Conservation (phyloP, 2,329 filamentous ascomycete genomes). For the Stromatinia cepivora region DNA sequence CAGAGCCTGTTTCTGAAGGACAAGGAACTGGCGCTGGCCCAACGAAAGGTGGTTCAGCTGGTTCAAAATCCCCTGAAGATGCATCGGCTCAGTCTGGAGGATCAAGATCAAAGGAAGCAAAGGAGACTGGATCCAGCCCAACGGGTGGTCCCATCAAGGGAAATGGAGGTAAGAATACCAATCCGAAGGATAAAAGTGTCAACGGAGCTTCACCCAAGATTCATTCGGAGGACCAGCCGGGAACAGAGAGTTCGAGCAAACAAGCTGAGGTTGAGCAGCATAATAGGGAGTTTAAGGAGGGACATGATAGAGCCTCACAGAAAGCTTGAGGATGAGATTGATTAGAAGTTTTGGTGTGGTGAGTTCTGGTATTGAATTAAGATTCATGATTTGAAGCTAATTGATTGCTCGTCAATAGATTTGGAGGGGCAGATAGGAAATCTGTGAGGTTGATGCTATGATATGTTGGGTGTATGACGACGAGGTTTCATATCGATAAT, state of each 20-base stretch:
- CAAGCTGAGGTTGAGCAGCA: constrained; percentile 58
- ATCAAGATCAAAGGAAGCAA: constrained; percentile 45
- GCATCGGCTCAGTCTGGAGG: constrained; percentile 45
- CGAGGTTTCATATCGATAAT: background rate
- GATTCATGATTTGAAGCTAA: background rate
- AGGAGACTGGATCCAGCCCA: constrained; percentile 42
- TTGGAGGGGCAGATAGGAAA: background rate
- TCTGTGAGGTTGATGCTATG: background rate
- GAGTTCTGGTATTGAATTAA: background rate
- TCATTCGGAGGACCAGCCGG: constrained; percentile 30
- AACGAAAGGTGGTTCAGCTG: constrained; percentile 40
- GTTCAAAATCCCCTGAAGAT: constrained; percentile 36
- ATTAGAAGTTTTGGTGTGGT: constrained; percentile 56
- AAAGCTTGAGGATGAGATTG: constrained; percentile 52
- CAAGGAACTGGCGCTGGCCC: constrained; percentile 44
- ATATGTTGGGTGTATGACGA: background rate
- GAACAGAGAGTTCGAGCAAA: constrained; percentile 45
- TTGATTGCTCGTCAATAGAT: background rate
- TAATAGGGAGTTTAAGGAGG: constrained; percentile 57
- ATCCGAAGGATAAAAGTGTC: constrained; percentile 1
- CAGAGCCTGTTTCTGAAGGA: constrained; percentile 45
- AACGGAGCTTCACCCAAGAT: constrained; percentile 28
- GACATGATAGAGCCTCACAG: constrained; percentile 49
- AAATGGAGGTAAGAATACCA: constrained; percentile 34
- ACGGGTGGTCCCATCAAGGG: constrained; percentile 35